Evolutionary conservation across 2,329 filamentous ascomycete genomes (phyloP).

Genomic region (Beauveria pseudobassiana): DNA sequence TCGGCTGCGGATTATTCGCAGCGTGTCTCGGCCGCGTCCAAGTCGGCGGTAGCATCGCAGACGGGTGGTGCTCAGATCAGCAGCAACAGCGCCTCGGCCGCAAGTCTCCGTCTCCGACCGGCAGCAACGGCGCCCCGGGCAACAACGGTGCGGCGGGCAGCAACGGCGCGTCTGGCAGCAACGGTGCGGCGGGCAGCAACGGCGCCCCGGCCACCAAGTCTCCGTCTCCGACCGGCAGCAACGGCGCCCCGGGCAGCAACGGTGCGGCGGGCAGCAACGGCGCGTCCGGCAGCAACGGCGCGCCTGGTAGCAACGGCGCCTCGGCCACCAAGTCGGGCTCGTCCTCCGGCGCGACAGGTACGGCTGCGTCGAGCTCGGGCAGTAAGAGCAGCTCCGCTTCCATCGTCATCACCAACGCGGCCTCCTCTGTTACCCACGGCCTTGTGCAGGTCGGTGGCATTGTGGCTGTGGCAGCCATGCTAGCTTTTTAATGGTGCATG

Average conservation of each 20-base stretch:
- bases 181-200: too few species aligned
- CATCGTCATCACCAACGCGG: neutral
- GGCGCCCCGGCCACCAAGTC: too few species aligned
- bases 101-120: neutral
- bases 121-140: neutral
- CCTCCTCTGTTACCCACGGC: neutral
- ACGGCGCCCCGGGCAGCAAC: neutral
- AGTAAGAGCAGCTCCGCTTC: neutral
- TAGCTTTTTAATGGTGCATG: neutral
- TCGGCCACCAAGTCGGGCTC: neutral
- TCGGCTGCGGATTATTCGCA: neutral
- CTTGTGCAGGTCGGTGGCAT: neutral
- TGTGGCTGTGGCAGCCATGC: neutral
- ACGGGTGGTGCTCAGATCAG: neutral
- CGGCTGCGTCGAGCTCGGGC: neutral
- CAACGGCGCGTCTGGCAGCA: too few species aligned
- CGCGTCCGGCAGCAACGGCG: neutral
- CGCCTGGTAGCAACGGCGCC: neutral
- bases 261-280: neutral
- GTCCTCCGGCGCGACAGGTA: neutral
- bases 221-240: neutral
- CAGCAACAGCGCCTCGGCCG: neutral
- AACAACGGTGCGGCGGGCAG: too few species aligned
- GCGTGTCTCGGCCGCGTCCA: neutral
- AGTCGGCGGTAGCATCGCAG: neutral